These are phyloP conservation scores for Saturnispora serradocipensis DNA, from an alignment of 805 yeast genomes.

Conservation along the genomic window DNA sequence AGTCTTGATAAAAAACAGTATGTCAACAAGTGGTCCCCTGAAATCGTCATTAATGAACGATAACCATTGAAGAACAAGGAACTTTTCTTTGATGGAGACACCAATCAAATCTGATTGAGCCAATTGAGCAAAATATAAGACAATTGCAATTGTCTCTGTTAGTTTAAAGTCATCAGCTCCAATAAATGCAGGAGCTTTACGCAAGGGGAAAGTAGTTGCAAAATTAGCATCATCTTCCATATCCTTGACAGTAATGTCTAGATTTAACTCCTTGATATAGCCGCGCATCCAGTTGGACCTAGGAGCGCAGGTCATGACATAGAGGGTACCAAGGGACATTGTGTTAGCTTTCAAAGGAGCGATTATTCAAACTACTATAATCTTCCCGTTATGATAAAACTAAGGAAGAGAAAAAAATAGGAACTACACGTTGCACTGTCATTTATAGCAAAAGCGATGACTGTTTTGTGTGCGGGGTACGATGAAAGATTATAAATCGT, in stretches of 20 bases:
- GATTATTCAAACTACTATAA: not conserved
- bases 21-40: not conserved
- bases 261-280: slow-evolving; percentile 41
- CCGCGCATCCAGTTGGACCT: slow-evolving; percentile 34
- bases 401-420: not conserved
- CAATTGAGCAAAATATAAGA: slow-evolving; percentile 33
- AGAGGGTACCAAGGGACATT: slow-evolving; percentile 15
- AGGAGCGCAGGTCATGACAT: slow-evolving; percentile 19
- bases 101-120: slow-evolving; percentile 42
- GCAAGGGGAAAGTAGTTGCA: slow-evolving; percentile 49
- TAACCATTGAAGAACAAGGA: slow-evolving; percentile 62
- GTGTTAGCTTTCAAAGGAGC: slow-evolving; percentile 17
- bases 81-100: slow-evolving; percentile 48
- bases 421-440: too few species aligned
- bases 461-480: too few species aligned
- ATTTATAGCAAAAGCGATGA: too few species aligned
- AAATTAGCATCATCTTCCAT: slow-evolving; percentile 34
- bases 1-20: slow-evolving; percentile 1
- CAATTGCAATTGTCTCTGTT: slow-evolving; percentile 55
- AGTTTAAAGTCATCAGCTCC: slow-evolving; percentile 60
- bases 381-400: not conserved
- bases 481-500: too few species aligned
- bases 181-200: slow-evolving; percentile 52
- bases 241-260: slow-evolving; percentile 43
- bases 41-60: slow-evolving; percentile 61